A percentile compares a stretch with the other conserved stretches of the same genome.
Conservation (phyloP, 1,284 basidiomycete genomes). For the Anthracocystis setariae region DNA sequence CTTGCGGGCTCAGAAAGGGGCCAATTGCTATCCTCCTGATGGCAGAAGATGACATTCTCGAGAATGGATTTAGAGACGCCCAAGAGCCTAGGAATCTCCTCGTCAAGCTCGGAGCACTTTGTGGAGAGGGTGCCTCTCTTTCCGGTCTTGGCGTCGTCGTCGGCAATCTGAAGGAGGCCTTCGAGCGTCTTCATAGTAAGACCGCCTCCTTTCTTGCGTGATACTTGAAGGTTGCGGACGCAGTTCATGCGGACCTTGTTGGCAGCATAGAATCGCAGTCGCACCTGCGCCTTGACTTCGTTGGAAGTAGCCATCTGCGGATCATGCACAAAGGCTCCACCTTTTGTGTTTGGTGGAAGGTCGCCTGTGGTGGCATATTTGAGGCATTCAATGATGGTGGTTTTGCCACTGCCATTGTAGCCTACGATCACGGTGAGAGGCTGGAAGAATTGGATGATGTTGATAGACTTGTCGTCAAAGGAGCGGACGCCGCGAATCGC, state of each 20-base stretch:
- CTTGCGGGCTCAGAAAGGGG: slow-evolving; percentile 89
- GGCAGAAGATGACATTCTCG: slow-evolving; percentile 99
- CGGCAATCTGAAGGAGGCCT: slow-evolving; percentile 81
- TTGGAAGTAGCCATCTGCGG: slow-evolving; percentile 96
- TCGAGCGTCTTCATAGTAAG: slow-evolving; percentile 98
- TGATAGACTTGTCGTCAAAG: slow-evolving; percentile 83
- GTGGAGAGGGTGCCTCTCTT: slow-evolving; percentile 62
- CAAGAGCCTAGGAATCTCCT: slow-evolving; percentile 82
- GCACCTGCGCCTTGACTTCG: slow-evolving; percentile 97
- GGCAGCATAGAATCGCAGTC: slow-evolving; percentile 89
- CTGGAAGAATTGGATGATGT: slow-evolving; percentile 95
- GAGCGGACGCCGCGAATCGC: slow-evolving; percentile 68
- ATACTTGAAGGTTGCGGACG: slow-evolving; percentile 90
- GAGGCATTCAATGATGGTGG: slow-evolving; percentile 98
- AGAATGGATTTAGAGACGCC: slow-evolving; percentile 96
- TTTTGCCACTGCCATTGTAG: slow-evolving; percentile 98
- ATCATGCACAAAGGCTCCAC: slow-evolving; percentile 97
- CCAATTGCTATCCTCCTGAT: slow-evolving; percentile 99
- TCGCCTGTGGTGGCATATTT: slow-evolving; percentile 99
- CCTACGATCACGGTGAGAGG: slow-evolving; percentile 99
- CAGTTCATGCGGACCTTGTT: slow-evolving; percentile 82
- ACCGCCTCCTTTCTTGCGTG: slow-evolving; percentile 76
- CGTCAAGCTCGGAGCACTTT: slow-evolving; percentile 79
- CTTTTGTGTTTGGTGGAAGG: slow-evolving; percentile 95
- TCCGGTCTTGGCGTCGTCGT: slow-evolving; percentile 74